Percentiles rank a stretch among this genome's conserved stretches.
phyloP scores from a whole-genome alignment of 768 basidiomycete species.

The Exidia glandulosa region DNA sequence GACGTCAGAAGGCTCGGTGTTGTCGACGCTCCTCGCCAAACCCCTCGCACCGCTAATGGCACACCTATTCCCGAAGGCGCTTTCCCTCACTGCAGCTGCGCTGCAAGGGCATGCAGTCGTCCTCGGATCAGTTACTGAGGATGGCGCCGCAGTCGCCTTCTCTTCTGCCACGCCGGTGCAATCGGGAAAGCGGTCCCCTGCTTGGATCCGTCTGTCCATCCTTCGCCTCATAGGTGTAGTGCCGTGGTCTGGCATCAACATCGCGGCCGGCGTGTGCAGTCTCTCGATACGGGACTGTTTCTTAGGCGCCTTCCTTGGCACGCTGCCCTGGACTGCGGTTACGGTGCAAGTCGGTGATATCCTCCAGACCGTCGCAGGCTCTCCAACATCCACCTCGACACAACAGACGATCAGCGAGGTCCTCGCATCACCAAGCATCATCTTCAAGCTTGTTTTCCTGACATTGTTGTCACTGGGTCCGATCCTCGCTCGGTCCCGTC shows the following conservation, averaged over 20 bases:
- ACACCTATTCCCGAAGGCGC: slow-evolving; percentile 69
- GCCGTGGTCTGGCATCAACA: slow-evolving; percentile 95
- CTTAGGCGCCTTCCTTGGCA: slow-evolving; percentile 74
- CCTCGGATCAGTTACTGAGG: background rate
- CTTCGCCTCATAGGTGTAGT: slow-evolving; percentile 87
- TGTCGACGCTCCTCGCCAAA: slow-evolving; percentile 66
- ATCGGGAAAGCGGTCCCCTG: slow-evolving; percentile 10
- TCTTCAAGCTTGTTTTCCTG: slow-evolving; percentile 72
- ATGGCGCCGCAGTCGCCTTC: slow-evolving; percentile 22
- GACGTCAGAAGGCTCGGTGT: slow-evolving; percentile 78
- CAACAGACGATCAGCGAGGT: slow-evolving; percentile 75
- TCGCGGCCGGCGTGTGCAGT: slow-evolving; percentile 87
- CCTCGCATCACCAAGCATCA: slow-evolving; percentile 72
- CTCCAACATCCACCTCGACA: slow-evolving; percentile 37
- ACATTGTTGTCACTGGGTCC: slow-evolving; percentile 81
- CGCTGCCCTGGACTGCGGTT: slow-evolving; percentile 82
- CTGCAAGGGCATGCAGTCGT: slow-evolving; percentile 51
- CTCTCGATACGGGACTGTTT: slow-evolving; percentile 66
- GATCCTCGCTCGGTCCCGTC: slow-evolving; percentile 60
- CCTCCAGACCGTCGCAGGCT: slow-evolving; percentile 66
- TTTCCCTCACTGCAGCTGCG: slow-evolving; percentile 74
- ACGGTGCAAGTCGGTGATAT: slow-evolving; percentile 89
- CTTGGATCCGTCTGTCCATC: slow-evolving; percentile 82
- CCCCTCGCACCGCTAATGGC: slow-evolving; percentile 80
- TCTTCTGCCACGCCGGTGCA: slow-evolving; percentile 22